phyloP scores from a whole-genome alignment of 306 rosid genomes.

The Lablab purpureus region DNA sequence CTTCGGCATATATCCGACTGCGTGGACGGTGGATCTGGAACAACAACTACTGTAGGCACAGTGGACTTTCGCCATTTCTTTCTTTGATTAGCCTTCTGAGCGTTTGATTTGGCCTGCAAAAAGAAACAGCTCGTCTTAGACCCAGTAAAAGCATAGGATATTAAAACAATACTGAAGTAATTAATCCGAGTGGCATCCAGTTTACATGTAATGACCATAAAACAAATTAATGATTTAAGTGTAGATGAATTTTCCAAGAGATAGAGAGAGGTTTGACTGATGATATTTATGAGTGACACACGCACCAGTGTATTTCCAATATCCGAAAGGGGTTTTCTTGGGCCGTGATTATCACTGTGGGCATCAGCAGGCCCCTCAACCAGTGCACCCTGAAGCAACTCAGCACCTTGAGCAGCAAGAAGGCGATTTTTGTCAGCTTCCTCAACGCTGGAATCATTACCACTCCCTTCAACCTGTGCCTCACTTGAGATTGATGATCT shows the following conservation, averaged over 20 bases:
- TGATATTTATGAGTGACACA: constrained; percentile 8
- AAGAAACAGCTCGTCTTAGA: not conserved
- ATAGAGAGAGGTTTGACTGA: not conserved
- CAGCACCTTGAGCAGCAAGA: constrained; percentile 89
- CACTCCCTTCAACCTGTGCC: constrained; percentile 44
- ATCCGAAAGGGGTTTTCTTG: constrained; percentile 83
- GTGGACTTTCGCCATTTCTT: constrained; percentile 88
- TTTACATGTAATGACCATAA: not conserved
- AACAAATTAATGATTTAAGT: no score
- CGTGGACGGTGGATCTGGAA: constrained; percentile 64
- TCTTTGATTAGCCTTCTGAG: constrained; percentile 66
- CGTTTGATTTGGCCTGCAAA: constrained; percentile 74
- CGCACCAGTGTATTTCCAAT: constrained; percentile 85
- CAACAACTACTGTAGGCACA: constrained; percentile 62
- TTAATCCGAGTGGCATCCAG: not conserved
- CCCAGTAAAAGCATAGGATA: not conserved
- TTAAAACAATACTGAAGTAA: not conserved
- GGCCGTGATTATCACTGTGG: constrained; percentile 45
- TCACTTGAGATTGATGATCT: constrained; percentile 50
- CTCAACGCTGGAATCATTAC: constrained; percentile 46
- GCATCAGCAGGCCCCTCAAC: constrained; percentile 63
- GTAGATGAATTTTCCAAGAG: not conserved
- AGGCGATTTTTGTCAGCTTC: constrained; percentile 55
- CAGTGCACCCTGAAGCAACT: constrained; percentile 83
- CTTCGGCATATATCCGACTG: constrained; percentile 59